A percentile compares a stretch with the other conserved stretches of the same genome.
Conservation (phyloP, 108 stramenopile species). For the Skeletonema menzelii region DNA sequence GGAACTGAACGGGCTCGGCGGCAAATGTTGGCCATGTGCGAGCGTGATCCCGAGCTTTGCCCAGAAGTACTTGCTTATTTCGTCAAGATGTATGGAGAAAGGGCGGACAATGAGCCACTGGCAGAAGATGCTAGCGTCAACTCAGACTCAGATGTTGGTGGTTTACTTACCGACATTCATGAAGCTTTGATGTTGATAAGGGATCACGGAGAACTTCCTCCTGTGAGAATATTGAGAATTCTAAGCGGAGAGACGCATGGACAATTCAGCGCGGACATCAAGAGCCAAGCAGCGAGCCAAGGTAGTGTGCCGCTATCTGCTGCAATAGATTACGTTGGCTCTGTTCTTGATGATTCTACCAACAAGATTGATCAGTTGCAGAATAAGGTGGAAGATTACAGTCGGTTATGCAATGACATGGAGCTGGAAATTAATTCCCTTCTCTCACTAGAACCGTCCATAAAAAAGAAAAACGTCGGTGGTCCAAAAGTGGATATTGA, state of each 20-base stretch:
- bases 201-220: constrained; percentile 66
- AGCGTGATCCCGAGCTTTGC: constrained; percentile 77
- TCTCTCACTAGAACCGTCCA: constrained; percentile 16
- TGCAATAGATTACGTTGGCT: constrained; percentile 82
- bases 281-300: neutral
- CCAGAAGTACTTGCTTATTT: constrained; percentile 84
- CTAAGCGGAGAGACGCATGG: constrained; percentile 80
- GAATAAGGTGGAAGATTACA: constrained; percentile 75
- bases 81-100: constrained; percentile 67
- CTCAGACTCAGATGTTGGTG: constrained; percentile 58
- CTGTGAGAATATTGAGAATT: constrained; percentile 80
- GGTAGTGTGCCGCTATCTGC: constrained; percentile 73
- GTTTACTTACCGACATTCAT: constrained; percentile 78
- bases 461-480: constrained; percentile 12
- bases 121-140: constrained; percentile 52
- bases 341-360: constrained; percentile 73
- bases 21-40: constrained; percentile 85
- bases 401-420: constrained; percentile 74
- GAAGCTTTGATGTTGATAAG: constrained; percentile 75
- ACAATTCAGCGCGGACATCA: constrained; percentile 56
- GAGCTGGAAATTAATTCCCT: constrained; percentile 73
- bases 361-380: constrained; percentile 61
- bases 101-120: constrained; percentile 12
- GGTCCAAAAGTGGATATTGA: constrained; percentile 64
- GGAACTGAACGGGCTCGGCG: constrained; percentile 75